Evolutionary conservation across 2,329 filamentous ascomycete species (phyloP).

Genomic region (Xenoacremonium recifei): DNA sequence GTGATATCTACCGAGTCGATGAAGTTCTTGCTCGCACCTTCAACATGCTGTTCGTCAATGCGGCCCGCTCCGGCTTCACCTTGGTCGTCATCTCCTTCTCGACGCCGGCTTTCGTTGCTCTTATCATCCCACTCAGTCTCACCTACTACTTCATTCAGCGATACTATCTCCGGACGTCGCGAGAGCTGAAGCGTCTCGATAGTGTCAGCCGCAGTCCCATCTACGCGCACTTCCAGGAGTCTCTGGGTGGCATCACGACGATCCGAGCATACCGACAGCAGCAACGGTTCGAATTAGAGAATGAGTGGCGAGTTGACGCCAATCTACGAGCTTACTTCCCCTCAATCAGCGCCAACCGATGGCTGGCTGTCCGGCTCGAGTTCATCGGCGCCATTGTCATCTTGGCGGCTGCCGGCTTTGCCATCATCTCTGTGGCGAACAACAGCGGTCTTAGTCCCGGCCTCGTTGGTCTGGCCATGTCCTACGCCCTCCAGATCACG

Average conservation of each 20-base stretch:
- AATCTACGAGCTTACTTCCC: slow-evolving; percentile 95
- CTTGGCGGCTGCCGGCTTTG: slow-evolving; percentile 76
- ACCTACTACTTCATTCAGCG: slow-evolving; percentile 93
- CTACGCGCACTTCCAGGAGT: slow-evolving; percentile 98
- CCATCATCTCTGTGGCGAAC: slow-evolving; percentile 75
- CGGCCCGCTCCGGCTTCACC: slow-evolving; percentile 75
- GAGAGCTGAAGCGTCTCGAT: slow-evolving; percentile 93
- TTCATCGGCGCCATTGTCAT: slow-evolving; percentile 96
- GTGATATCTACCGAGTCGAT: slow-evolving; percentile 79
- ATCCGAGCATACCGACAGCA: slow-evolving; percentile 94
- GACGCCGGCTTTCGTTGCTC: slow-evolving; percentile 74
- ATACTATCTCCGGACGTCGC: slow-evolving; percentile 94
- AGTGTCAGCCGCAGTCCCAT: slow-evolving; percentile 95
- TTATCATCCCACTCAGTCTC: slow-evolving; percentile 77
- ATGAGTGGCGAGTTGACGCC: slow-evolving; percentile 95
- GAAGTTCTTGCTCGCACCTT: slow-evolving; percentile 95
- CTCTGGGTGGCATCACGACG: slow-evolving; percentile 87
- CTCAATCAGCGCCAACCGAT: slow-evolving; percentile 89
- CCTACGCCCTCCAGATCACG: slow-evolving; percentile 95
- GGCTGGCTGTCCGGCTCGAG: slow-evolving; percentile 92
- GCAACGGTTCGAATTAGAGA: slow-evolving; percentile 83
- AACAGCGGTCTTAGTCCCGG: slow-evolving; percentile 66
- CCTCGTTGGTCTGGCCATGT: slow-evolving; percentile 90
- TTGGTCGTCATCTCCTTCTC: slow-evolving; percentile 79
- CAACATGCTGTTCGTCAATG: slow-evolving; percentile 90